These are phyloP conservation scores for Exobasidium rhododendri DNA, from an alignment of 1,284 basidiomycete species.

Conservation along the genomic window DNA sequence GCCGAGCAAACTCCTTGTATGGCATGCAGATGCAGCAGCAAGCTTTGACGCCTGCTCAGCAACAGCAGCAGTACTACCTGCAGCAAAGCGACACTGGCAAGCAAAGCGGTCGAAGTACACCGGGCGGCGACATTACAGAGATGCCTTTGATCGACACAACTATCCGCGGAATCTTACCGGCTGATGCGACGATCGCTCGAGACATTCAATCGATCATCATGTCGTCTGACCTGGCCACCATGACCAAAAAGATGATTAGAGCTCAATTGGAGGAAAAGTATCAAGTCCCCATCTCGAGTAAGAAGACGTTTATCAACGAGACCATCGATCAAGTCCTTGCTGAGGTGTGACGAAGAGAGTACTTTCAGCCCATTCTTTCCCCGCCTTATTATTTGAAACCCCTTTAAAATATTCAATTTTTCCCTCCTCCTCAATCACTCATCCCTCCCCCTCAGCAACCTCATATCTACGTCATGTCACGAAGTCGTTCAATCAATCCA, in stretches of 20 bases:
- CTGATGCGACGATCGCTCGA: constrained; percentile 38
- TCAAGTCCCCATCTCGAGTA: constrained; percentile 33
- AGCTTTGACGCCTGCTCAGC: background rate
- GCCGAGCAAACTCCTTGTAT: constrained; percentile 26
- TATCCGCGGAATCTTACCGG: constrained; percentile 25
- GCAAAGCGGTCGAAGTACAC: constrained; percentile 10
- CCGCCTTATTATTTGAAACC: background rate
- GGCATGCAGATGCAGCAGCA: constrained; percentile 18
- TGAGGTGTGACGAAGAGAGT: constrained; percentile 15
- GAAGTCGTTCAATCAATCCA: too few species aligned
- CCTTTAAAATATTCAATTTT: too few species aligned
- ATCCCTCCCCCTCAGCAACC: background rate
- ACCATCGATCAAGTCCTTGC: constrained; percentile 34
- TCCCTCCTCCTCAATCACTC: background rate
- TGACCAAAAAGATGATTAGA: constrained; percentile 47
- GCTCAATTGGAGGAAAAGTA: constrained; percentile 42
- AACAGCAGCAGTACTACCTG: constrained; percentile 2
- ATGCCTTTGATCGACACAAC: constrained; percentile 14
- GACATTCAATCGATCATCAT: constrained; percentile 47
- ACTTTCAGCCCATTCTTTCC: background rate
- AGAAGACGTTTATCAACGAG: constrained; percentile 47
- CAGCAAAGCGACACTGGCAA: constrained; percentile 23
- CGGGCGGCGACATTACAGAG: background rate
- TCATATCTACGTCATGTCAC: too few species aligned
- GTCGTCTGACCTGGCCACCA: constrained; percentile 38